Percentiles rank a stretch among this genome's conserved stretches.
Conservation (phyloP, 1,284 basidiomycete genomes). For the Cryptococcus wingfieldii region DNA sequence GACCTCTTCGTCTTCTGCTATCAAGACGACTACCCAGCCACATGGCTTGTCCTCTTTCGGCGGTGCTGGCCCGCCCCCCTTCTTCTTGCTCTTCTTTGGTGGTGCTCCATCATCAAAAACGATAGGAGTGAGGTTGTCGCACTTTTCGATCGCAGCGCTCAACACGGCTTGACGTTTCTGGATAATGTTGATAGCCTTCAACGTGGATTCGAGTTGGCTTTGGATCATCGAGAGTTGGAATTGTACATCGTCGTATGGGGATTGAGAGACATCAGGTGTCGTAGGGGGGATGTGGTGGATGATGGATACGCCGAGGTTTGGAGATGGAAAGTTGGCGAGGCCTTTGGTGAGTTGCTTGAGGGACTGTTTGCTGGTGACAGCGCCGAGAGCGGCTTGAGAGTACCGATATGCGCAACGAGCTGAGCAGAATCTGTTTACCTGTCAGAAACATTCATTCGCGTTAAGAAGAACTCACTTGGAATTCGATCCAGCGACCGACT, state of each 20-base stretch:
- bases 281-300: slow-evolving; percentile 12
- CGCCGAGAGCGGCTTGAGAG: slow-evolving; percentile 21
- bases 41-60: slow-evolving; percentile 33
- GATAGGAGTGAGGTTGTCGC: slow-evolving; percentile 14
- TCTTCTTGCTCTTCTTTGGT: slow-evolving; percentile 22
- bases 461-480: slow-evolving; percentile 37
- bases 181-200: slow-evolving; percentile 19
- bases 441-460: neutral
- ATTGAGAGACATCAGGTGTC: neutral
- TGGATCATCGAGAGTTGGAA: slow-evolving; percentile 8
- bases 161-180: slow-evolving; percentile 29
- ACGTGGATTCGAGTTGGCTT: slow-evolving; percentile 14
- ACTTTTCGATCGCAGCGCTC: slow-evolving; percentile 15
- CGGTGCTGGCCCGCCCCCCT: slow-evolving; percentile 8
- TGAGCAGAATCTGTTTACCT: slow-evolving; percentile 36
- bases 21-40: slow-evolving; percentile 32
- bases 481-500: slow-evolving; percentile 18
- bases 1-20: slow-evolving; percentile 32
- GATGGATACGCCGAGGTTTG: slow-evolving; percentile 17
- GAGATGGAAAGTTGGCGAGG: slow-evolving; percentile 29
- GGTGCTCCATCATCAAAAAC: slow-evolving; percentile 1
- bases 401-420: slow-evolving; percentile 34
- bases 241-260: neutral
- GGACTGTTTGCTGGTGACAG: slow-evolving; percentile 30
- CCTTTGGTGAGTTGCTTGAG: slow-evolving; percentile 20